These are phyloP conservation scores for Scedosporium boydii DNA, from an alignment of 2,329 filamentous ascomycete species.

Conservation along the genomic window DNA sequence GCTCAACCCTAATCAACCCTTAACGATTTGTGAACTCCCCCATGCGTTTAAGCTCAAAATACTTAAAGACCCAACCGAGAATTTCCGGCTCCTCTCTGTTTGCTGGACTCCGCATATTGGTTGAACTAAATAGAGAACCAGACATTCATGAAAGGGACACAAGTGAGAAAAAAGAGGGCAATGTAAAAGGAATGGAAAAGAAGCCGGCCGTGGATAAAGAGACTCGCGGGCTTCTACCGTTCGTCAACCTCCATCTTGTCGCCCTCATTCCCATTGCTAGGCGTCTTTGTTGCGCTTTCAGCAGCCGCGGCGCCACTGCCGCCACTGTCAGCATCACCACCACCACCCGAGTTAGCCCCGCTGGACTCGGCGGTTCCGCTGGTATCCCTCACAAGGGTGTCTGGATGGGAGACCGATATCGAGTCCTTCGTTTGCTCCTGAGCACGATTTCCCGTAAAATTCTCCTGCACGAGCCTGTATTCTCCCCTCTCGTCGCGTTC, in stretches of 20 bases:
- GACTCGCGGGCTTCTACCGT: not conserved
- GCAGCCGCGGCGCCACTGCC: not conserved
- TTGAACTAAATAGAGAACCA: not conserved
- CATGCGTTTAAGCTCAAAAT: too few relatives aligned
- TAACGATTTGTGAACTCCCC: too few relatives aligned
- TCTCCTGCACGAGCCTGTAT: constrained; percentile 34
- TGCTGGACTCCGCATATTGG: too few relatives aligned
- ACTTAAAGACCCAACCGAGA: too few relatives aligned
- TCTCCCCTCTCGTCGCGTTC: constrained; percentile 45
- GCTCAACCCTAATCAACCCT: too few relatives aligned
- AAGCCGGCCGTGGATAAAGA: not conserved
- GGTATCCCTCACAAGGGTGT: constrained; percentile 5
- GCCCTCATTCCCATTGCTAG: not conserved
- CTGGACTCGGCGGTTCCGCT: not conserved
- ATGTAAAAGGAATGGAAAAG: not conserved
- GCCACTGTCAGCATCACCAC: not conserved
- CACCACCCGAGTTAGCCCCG: not conserved
- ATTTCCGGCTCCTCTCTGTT: too few relatives aligned
- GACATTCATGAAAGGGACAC: not conserved
- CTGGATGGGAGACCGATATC: constrained; percentile 10
- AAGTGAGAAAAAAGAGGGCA: not conserved
- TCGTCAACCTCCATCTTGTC: constrained; percentile 11
- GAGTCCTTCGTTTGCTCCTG: constrained; percentile 12
- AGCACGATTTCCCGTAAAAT: not conserved
- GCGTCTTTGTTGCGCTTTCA: not conserved